Percentiles rank a stretch among this genome's conserved stretches.
Evolutionary conservation across 2,329 filamentous ascomycete genomes (phyloP).

Genomic region (Curvularia sp.): DNA sequence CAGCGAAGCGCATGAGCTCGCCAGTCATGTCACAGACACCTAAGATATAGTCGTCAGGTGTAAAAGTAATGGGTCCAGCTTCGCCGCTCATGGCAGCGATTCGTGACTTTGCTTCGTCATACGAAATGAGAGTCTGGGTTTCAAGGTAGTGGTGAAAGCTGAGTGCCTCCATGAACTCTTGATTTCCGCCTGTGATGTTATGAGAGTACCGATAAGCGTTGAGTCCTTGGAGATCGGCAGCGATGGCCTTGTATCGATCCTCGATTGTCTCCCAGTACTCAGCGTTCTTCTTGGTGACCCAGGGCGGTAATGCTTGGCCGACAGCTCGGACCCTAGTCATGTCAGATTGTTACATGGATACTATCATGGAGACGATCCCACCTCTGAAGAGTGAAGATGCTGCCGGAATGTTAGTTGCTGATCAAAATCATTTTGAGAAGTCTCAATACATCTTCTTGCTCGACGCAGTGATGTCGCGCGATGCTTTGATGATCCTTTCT

Average conservation of each 20-base stretch:
- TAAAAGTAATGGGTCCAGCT: conserved; percentile 66
- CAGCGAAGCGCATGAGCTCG: conserved; percentile 96
- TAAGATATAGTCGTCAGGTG: conserved; percentile 84
- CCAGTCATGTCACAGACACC: conserved; percentile 94
- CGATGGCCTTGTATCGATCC: conserved; percentile 70
- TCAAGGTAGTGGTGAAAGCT: conserved; percentile 88
- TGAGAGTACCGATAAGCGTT: conserved; percentile 83
- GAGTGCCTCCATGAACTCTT: conserved; percentile 93
- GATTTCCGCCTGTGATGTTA: conserved; percentile 79
- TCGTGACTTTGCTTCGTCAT: conserved; percentile 62
- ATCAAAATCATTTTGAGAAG: neutral
- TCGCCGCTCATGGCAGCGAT: conserved; percentile 49
- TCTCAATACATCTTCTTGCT: conserved; percentile 90
- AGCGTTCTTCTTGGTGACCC: conserved; percentile 74
- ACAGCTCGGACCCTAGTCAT: conserved; percentile 66
- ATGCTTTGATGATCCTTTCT: conserved; percentile 88
- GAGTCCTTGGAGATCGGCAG: conserved; percentile 75
- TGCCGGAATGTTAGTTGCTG: conserved; percentile 48
- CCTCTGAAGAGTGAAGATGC: conserved; percentile 86
- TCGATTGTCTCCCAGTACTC: conserved; percentile 75
- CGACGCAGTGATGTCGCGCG: conserved; percentile 87
- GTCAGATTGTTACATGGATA: conserved; percentile 12
- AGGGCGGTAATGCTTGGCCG: conserved; percentile 68
- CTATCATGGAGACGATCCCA: conserved; percentile 40
- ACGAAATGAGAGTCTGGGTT: conserved; percentile 75